Base-by-base conservation (phyloP, 179 eudicot species). In the Beta macrorhiza region DNA sequence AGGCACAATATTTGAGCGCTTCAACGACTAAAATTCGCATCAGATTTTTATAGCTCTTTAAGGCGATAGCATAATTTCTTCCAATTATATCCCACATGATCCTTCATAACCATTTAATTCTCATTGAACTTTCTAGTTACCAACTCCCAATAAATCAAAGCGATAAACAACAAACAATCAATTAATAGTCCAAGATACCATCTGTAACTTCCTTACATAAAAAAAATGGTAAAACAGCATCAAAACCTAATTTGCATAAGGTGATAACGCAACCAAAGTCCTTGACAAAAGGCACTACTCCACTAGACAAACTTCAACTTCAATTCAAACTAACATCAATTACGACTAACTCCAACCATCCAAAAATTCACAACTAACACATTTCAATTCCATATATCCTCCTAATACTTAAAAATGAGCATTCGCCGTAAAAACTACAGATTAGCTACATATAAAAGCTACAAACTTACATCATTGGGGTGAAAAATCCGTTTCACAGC, bases 401-500 rank as follows among this genome's bases (percentile, higher is more conserved):
- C 17, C 10, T n/a, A 45, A 59, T n/a, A 45, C 55, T 44, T 0
- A 16, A 61, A 12, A 44, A n/a, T n/a, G 42, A 76, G n/a, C 69
- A 59, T n/a, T 44, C 7, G 4, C 12, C 16, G 14, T 17, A 11
- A 1, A 1, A 0, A 56, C 7, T n/a, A 42, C 1, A 0, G 8
- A 5, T 5, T n/a, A 51, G 67, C 61, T 47, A 12, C 15, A 14
- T 2, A 56, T 14, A 49, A 47, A 44, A 67, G 16, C 49, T n/a
- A 8, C n/a, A 53, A 42, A 81, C 94, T 87, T 85, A 90, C 99
- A 83, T 93, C 91, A 80, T 91, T 88, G 3, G 91, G 95, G 75
- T 80, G 84, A 75, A 95, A 86, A 72, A 92, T 59, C 58, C 89
- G 87, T 61, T 87, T 91, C 44, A 95, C 61, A 15, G 93, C 83